These are phyloP conservation scores for Helicostylum pulchrum DNA, from an alignment of 192 early-diverging fungal species.

Conservation along the genomic window DNA sequence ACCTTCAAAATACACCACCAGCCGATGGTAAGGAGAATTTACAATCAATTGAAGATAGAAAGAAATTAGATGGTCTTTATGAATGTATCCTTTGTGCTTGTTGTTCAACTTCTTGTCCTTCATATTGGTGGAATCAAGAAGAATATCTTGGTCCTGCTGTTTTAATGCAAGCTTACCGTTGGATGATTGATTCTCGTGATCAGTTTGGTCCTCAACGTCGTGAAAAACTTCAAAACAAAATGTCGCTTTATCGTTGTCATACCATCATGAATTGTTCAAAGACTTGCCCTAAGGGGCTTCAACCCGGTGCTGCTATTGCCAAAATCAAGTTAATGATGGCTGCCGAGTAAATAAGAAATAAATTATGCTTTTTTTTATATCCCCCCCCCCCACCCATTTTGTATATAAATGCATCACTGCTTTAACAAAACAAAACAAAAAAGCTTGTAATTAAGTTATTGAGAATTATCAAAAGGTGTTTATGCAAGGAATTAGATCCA, in stretches of 20 bases:
- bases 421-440: too few species aligned
- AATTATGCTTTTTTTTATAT: too few species aligned
- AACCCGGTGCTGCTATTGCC: constrained; percentile 94
- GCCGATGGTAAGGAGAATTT: constrained; percentile 78
- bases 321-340: constrained; percentile 95
- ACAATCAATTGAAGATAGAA: constrained; percentile 90
- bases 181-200: constrained; percentile 97
- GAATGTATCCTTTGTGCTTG: constrained; percentile 98
- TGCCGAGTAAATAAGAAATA: constrained; percentile 44
- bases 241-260: constrained; percentile 97
- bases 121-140: constrained; percentile 96
- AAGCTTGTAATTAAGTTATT: too few species aligned
- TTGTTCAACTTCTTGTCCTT: constrained; percentile 94
- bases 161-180: constrained; percentile 96
- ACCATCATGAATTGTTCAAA: constrained; percentile 98
- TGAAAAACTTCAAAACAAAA: constrained; percentile 85
- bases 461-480: too few species aligned
- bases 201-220: constrained; percentile 85
- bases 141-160: constrained; percentile 95
- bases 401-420: too few species aligned
- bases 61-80: constrained; percentile 92
- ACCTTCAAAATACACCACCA: constrained; percentile 83
- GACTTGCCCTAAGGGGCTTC: constrained; percentile 97
- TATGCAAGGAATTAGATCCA: too few species aligned
- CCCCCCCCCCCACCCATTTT: too few species aligned